Evolutionary conservation across 306 rosid genomes (phyloP), one percentile per base, ranked within the genome.

Genomic region (Urtica urens): DNA sequence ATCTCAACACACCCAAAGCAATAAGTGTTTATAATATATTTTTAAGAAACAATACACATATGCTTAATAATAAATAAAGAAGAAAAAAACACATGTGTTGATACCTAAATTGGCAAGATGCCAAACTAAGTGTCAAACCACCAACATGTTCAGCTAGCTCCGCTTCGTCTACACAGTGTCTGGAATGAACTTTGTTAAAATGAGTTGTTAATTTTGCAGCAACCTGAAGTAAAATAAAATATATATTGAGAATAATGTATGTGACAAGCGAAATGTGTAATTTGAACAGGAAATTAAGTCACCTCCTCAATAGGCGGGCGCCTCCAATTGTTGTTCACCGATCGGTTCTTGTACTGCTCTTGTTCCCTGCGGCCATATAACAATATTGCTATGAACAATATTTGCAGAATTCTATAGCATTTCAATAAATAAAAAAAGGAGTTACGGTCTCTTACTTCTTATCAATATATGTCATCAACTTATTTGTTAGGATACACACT

Each of bases 251-350:
- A n/a, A n/a, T n/a, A n/a, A n/a, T n/a, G n/a, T n/a, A n/a, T n/a
- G n/a, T n/a, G n/a, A n/a, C n/a, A n/a, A n/a, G n/a, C n/a, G n/a
- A n/a, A n/a, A n/a, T n/a, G n/a, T n/a, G n/a, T n/a, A n/a, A n/a
- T n/a, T n/a, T n/a, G n/a, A n/a, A n/a, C n/a, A n/a, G n/a, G 35
- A 16, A 5, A 19, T 46, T 38, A 49, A 38, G 68, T 65, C 67
- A 88, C 97, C 93, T 84, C 93, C 62, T 90, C 97, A 45, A 81
- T 80, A 44, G 84, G 82, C 18, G 95, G 93, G 57, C 93, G 86
- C 69, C 55, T 75, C 92, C 97, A 82, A 48, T 71, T 51, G 57
- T 69, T 70, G 63, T 49, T 51, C 60, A 45, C 65, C 66, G 68
- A 67, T 25, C 73, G 90, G 60, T 82, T 82, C 78, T 87, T 90